Conservation (phyloP, 192 early-diverging fungal genomes). For the Chytriomyces hyalinus region DNA sequence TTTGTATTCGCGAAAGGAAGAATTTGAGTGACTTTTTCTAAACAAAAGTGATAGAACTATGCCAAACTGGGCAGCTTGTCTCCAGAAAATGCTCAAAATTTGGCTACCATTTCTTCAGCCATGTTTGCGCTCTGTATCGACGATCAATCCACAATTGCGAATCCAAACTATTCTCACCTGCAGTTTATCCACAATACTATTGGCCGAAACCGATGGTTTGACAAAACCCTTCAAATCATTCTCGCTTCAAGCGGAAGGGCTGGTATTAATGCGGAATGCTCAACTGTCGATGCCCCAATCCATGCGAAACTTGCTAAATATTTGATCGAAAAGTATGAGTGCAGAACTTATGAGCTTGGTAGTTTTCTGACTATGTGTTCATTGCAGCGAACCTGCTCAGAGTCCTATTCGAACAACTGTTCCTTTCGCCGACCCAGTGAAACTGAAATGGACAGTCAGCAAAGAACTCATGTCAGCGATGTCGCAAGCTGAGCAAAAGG, state of each 20-base stretch:
- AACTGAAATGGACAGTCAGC: constrained; percentile 74
- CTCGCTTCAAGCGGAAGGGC: constrained; percentile 81
- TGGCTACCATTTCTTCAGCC: constrained; percentile 72
- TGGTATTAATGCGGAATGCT: constrained; percentile 89
- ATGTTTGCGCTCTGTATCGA: constrained; percentile 92
- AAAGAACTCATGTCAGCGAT: constrained; percentile 60
- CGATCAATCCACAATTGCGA: constrained; percentile 65
- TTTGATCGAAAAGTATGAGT: constrained; percentile 62
- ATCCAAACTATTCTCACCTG: constrained; percentile 69
- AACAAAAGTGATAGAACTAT: constrained; percentile 33
- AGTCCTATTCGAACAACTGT: constrained; percentile 10
- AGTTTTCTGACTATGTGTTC: neutral
- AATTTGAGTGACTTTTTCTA: constrained; percentile 31
- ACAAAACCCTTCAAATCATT: constrained; percentile 90
- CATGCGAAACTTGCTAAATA: constrained; percentile 78
- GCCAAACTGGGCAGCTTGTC: constrained; percentile 32
- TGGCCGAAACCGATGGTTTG: constrained; percentile 92
- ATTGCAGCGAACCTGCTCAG: constrained; percentile 12
- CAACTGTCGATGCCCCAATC: constrained; percentile 77
- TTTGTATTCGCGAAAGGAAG: neutral
- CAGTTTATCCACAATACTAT: constrained; percentile 79
- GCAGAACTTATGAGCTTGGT: neutral
- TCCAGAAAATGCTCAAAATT: constrained; percentile 56
- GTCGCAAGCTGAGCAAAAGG: constrained; percentile 60
- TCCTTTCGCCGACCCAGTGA: constrained; percentile 58